These are phyloP conservation scores for Biscogniauxia sp. DNA, from an alignment of 2,329 filamentous ascomycete species.

Conservation along the genomic window DNA sequence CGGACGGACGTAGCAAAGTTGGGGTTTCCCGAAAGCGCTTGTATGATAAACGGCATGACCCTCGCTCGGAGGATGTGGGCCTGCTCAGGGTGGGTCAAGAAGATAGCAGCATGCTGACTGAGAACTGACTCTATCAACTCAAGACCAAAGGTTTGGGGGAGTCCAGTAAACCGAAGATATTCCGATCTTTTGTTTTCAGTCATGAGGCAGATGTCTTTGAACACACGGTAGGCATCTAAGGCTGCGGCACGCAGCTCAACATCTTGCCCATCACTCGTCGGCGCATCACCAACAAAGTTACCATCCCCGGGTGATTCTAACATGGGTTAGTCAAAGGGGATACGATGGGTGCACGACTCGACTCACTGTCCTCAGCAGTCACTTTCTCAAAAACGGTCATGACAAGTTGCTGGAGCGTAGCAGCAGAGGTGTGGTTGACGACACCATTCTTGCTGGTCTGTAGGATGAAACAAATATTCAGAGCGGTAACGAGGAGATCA, in stretches of 20 bases:
- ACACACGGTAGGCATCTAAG: slow-evolving; percentile 81
- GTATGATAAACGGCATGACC: slow-evolving; percentile 81
- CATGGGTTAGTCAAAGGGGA: slow-evolving; percentile 2
- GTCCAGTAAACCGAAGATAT: slow-evolving; percentile 74
- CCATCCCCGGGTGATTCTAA: slow-evolving; percentile 48
- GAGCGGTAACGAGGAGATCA: slow-evolving; percentile 73
- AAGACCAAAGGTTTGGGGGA: slow-evolving; percentile 80
- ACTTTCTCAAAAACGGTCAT: slow-evolving; percentile 94
- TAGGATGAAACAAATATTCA: slow-evolving; percentile 89
- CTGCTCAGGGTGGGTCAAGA: slow-evolving; percentile 76
- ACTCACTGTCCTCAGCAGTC: slow-evolving; percentile 72
- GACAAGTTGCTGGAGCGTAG: slow-evolving; percentile 92
- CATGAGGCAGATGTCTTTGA: slow-evolving; percentile 86
- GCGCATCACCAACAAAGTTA: slow-evolving; percentile 64
- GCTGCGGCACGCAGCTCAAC: slow-evolving; percentile 72
- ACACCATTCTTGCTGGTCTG: slow-evolving; percentile 91
- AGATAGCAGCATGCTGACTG: slow-evolving; percentile 78
- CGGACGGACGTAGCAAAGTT: slow-evolving; percentile 81
- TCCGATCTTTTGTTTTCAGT: slow-evolving; percentile 81
- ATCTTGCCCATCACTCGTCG: slow-evolving; percentile 56
- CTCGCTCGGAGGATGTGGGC: slow-evolving; percentile 71
- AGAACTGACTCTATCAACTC: slow-evolving; percentile 91
- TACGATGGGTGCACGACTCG: not conserved
- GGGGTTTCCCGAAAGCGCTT: slow-evolving; percentile 72
- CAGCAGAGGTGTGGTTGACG: slow-evolving; percentile 92